Percentiles rank a stretch among this genome's conserved stretches.
Evolutionary conservation across 2,329 filamentous ascomycete species (phyloP).

Genomic region (Calonectria pseudoturangicola): DNA sequence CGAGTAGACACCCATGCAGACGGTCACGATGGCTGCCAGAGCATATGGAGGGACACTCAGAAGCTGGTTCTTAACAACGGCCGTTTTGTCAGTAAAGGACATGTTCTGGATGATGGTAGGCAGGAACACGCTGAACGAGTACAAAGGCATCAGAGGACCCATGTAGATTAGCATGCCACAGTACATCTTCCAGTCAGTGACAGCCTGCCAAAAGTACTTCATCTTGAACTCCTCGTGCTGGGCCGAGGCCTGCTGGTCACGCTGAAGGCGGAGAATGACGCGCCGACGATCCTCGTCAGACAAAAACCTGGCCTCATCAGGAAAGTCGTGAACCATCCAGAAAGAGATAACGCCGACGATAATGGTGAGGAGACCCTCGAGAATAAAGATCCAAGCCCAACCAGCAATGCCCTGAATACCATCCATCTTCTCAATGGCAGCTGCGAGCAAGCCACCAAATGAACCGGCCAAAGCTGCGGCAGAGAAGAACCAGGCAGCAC

Average conservation of each 20-base stretch:
- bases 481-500: constrained; percentile 89
- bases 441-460: constrained; percentile 84
- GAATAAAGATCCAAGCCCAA: constrained; percentile 81
- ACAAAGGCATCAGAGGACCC: constrained; percentile 83
- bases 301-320: constrained; percentile 84
- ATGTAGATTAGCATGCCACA: constrained; percentile 85
- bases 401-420: constrained; percentile 74
- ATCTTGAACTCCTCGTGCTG: constrained; percentile 85
- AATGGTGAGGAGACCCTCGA: constrained; percentile 83
- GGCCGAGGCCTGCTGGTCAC: constrained; percentile 84
- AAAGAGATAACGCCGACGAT: constrained; percentile 80
- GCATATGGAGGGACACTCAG: constrained; percentile 69
- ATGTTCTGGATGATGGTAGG: constrained; percentile 83
- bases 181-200: constrained; percentile 92
- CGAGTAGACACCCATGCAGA: constrained; percentile 77
- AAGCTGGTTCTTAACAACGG: constrained; percentile 62
- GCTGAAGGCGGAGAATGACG: constrained; percentile 81
- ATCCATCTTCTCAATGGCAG: constrained; percentile 82
- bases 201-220: constrained; percentile 81
- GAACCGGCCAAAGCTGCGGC: constrained; percentile 87
- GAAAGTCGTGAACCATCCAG: constrained; percentile 90
- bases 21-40: constrained; percentile 60
- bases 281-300: constrained; percentile 80
- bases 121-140: constrained; percentile 85
- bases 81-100: constrained; percentile 61